These are phyloP conservation scores for Gossypium schwendimanii DNA, from an alignment of 441 rosid species.

Conservation along the genomic window DNA sequence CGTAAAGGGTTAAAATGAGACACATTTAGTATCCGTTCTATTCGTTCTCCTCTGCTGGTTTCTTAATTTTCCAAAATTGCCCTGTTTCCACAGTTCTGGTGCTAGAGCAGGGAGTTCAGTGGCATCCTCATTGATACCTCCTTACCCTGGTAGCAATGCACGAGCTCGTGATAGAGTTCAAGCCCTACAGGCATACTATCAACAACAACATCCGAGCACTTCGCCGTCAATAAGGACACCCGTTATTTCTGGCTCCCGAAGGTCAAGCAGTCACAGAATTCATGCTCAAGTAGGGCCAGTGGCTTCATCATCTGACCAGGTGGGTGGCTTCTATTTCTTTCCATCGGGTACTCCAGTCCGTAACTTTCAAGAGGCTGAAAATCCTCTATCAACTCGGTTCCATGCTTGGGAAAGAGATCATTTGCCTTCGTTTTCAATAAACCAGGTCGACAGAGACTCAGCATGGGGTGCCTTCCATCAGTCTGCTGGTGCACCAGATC, in stretches of 20 bases:
- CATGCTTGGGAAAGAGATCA: constrained; percentile 79
- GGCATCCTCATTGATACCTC: constrained; percentile 57
- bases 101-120: constrained; percentile 71
- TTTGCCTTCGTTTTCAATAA: constrained; percentile 41
- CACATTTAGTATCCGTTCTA: neutral
- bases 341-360: constrained; percentile 45
- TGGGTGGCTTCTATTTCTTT: constrained; percentile 60
- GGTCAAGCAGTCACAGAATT: constrained; percentile 54
- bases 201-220: constrained; percentile 59
- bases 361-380: constrained; percentile 55
- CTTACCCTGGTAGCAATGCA: constrained; percentile 83
- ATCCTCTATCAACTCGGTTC: constrained; percentile 30
- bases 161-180: constrained; percentile 76
- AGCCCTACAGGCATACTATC: constrained; percentile 91
- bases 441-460: constrained; percentile 65
- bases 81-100: constrained; percentile 36
- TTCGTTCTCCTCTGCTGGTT: neutral
- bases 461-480: constrained; percentile 55
- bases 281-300: constrained; percentile 45
- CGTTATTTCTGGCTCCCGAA: constrained; percentile 38
- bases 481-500: constrained; percentile 38
- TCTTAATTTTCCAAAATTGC: neutral
- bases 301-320: constrained; percentile 71
- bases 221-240: constrained; percentile 48
- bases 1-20: neutral